Evolutionary conservation across 495 filamentous ascomycete species (phyloP).

Genomic region (Friedmanniomyces endolithicus): DNA sequence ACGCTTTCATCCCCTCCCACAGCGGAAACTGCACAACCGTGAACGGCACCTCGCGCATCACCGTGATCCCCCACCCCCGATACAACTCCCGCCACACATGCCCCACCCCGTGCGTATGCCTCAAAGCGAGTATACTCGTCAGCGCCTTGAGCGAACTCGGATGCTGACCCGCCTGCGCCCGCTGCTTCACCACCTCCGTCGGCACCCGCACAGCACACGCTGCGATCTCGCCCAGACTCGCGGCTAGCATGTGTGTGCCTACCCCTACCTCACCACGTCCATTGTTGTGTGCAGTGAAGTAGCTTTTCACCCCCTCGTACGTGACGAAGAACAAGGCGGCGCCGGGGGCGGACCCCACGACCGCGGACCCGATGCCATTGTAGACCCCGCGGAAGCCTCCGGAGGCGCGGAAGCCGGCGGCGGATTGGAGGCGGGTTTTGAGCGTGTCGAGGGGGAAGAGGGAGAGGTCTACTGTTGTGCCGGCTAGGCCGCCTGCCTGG

Average conservation of each 20-base stretch:
- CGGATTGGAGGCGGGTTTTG: slow-evolving; percentile 69
- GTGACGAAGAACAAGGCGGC: slow-evolving; percentile 97
- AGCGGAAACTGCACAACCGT: slow-evolving; percentile 93
- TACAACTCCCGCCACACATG: slow-evolving; percentile 76
- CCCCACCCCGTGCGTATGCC: slow-evolving; percentile 30
- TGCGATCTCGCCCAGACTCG: slow-evolving; percentile 76
- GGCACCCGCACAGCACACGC: slow-evolving; percentile 88
- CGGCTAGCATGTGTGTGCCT: slow-evolving; percentile 70
- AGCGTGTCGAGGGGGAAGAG: slow-evolving; percentile 35
- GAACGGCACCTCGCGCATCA: slow-evolving; percentile 93
- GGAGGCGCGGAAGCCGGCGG: slow-evolving; percentile 59
- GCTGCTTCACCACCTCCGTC: slow-evolving; percentile 94
- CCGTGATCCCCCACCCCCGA: slow-evolving; percentile 77
- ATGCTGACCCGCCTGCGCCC: slow-evolving; percentile 74
- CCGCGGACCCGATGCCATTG: slow-evolving; percentile 53
- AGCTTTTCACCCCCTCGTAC: slow-evolving; percentile 70
- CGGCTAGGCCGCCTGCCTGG: slow-evolving; percentile 34
- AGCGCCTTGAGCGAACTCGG: slow-evolving; percentile 50
- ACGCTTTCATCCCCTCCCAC: slow-evolving; percentile 79
- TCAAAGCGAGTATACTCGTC: slow-evolving; percentile 51
- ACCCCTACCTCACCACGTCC: slow-evolving; percentile 22
- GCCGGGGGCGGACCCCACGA: slow-evolving; percentile 91
- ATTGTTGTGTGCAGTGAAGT: background rate
- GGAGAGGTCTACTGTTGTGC: slow-evolving; percentile 33
- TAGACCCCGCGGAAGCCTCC: slow-evolving; percentile 67